These are phyloP conservation scores for Xylaria telfairii DNA, from an alignment of 495 filamentous ascomycete species.

Conservation along the genomic window DNA sequence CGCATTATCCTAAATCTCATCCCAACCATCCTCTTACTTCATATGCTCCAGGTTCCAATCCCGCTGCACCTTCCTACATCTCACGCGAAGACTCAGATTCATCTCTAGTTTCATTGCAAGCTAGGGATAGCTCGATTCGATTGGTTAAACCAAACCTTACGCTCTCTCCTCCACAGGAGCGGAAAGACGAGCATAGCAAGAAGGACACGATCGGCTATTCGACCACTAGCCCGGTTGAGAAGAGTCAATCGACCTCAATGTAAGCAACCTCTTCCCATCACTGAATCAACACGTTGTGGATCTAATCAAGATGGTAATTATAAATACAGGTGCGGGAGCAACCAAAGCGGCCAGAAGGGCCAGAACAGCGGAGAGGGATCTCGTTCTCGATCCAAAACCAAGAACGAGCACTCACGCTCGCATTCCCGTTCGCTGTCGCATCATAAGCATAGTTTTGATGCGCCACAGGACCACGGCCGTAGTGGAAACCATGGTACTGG, in stretches of 20 bases:
- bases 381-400: slow-evolving; percentile 2
- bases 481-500: neutral
- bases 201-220: neutral
- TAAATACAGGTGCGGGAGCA: neutral
- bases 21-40: neutral
- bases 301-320: neutral
- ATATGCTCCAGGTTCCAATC: neutral
- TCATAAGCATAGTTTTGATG: neutral
- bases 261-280: neutral
- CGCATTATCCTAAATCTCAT: neutral
- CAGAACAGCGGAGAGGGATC: neutral
- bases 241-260: neutral
- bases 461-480: neutral
- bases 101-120: neutral
- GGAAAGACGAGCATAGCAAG: neutral
- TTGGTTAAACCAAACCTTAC: slow-evolving; percentile 20
- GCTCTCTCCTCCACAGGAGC: neutral
- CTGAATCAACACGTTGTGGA: neutral
- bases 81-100: neutral
- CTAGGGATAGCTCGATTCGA: slow-evolving; percentile 13
- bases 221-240: neutral
- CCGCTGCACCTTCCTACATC: neutral
- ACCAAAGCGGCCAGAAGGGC: slow-evolving; percentile 1
- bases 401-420: neutral
- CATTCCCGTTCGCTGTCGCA: slow-evolving; percentile 5